Base-by-base conservation (phyloP, 495 filamentous ascomycete genomes). In the Eremomyces bilateralis region DNA sequence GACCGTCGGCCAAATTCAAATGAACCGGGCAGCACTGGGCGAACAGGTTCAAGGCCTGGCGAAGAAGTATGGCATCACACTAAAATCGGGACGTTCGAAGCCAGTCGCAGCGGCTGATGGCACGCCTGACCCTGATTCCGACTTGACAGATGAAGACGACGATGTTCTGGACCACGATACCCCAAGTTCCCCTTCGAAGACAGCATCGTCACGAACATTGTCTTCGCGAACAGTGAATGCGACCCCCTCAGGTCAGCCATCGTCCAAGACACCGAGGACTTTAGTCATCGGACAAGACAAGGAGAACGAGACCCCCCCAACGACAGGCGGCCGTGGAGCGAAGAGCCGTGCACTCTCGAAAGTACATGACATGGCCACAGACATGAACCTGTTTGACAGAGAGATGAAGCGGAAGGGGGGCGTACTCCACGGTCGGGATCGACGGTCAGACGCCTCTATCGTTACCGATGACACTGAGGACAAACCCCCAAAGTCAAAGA, bases 351-450 rank as follows among this genome's bases (percentile, higher is more conserved):
- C 90, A 21, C 56, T 73, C 2, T 71, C 73, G 3, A 72, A 64
- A 34, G 56, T 95, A 2, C 80, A 88, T 34, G 65, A 71, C 16
- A 53, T 78, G 17, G 82, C 80, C 6, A 64, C 71, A 0, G 88
- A 94, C 52, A 79, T 94, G 42, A 74, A 73, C 4, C 58, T 84
- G 33, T 94, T 83, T 48, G 76, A 99, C 50, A 94, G 91, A 47
- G 88, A 99, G 53, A 81, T 62, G 60, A 92, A 88, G 58, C 69
- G 71, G 15, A 16, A 10, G 10, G 30, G 30, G 6, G 72, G 75
- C 22, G 67, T 82, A 1, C 76, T 80, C 45, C 77, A 82, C 34
- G 83, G 81, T 19, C 69, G 73, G 6, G 51, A 64, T 39, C 58
- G 61, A n/a, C 60, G 60, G 20, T 63, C 53, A 10, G 63, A 65